A percentile compares a stretch with the other conserved stretches of the same genome.
Evolutionary conservation across 2,329 filamentous ascomycete genomes (phyloP).

Genomic region (Metarhizium sp.): DNA sequence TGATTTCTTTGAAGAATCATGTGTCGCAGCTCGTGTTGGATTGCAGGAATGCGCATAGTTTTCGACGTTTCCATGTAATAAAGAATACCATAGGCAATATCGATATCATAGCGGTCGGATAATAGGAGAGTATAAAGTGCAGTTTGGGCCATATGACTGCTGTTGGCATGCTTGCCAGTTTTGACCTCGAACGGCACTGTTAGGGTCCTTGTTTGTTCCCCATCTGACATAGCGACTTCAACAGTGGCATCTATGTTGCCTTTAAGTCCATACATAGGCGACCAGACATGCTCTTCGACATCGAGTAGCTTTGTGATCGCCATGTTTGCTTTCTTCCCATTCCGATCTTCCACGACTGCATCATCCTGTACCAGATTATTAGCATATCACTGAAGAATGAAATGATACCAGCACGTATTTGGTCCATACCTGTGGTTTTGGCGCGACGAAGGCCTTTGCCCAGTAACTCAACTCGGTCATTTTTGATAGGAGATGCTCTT

Average conservation of each 20-base stretch:
- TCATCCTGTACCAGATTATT: slow-evolving; percentile 37
- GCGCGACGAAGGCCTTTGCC: slow-evolving; percentile 72
- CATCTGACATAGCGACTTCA: slow-evolving; percentile 72
- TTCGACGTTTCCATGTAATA: slow-evolving; percentile 93
- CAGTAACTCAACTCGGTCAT: slow-evolving; percentile 73
- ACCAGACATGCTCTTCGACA: slow-evolving; percentile 97
- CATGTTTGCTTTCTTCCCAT: slow-evolving; percentile 67
- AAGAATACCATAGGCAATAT: slow-evolving; percentile 80
- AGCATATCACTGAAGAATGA: not conserved
- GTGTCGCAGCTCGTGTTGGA: slow-evolving; percentile 81
- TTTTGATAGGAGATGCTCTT: slow-evolving; percentile 73
- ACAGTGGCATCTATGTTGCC: slow-evolving; percentile 97
- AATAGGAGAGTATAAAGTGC: slow-evolving; percentile 87
- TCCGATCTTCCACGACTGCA: slow-evolving; percentile 69
- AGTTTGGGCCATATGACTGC: slow-evolving; percentile 84
- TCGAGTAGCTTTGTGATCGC: slow-evolving; percentile 90
- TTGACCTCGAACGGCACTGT: slow-evolving; percentile 94
- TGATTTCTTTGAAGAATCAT: slow-evolving; percentile 97
- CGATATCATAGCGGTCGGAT: slow-evolving; percentile 89
- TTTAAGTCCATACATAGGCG: slow-evolving; percentile 92
- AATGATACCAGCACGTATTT: not conserved
- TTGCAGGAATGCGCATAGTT: slow-evolving; percentile 73
- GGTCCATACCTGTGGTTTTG: slow-evolving; percentile 52
- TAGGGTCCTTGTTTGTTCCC: slow-evolving; percentile 54
- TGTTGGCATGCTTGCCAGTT: slow-evolving; percentile 76